Conservation (phyloP, 2,329 filamentous ascomycete genomes). For the Botrytis squamosa region DNA sequence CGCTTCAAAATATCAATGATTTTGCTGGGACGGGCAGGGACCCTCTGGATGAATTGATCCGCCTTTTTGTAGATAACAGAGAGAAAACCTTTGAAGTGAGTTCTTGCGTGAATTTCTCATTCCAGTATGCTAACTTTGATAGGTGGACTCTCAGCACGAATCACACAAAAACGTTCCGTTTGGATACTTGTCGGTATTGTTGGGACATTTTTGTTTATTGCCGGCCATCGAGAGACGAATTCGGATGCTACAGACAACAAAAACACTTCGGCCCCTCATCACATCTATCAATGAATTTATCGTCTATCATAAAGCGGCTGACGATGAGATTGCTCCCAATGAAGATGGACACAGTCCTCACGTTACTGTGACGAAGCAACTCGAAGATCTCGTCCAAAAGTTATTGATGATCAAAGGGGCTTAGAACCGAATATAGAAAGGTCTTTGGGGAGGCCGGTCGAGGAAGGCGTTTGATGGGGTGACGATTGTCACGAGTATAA, state of each 20-base stretch:
- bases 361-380: conserved; percentile 45
- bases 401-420: conserved; percentile 22
- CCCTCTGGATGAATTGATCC: conserved; percentile 59
- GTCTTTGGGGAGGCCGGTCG: background rate
- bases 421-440: background rate
- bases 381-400: conserved; percentile 33
- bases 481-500: background rate
- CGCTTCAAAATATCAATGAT: conserved; percentile 51
- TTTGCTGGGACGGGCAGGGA: conserved; percentile 40
- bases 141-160: conserved; percentile 72
- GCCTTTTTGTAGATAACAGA: conserved; percentile 66
- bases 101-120: conserved; percentile 23
- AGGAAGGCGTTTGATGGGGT: background rate
- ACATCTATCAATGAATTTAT: conserved; percentile 62
- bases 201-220: conserved; percentile 75
- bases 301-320: conserved; percentile 57
- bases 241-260: conserved; percentile 44
- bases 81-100: conserved; percentile 67
- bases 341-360: conserved; percentile 46
- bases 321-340: conserved; percentile 45
- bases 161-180: conserved; percentile 78
- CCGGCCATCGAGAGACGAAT: conserved; percentile 45
- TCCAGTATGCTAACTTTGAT: conserved; percentile 22
- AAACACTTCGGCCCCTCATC: conserved; percentile 51
- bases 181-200: conserved; percentile 80